Evolutionary conservation across 306 rosid species (phyloP).

Genomic region (Gastrolobium bilobum): DNA sequence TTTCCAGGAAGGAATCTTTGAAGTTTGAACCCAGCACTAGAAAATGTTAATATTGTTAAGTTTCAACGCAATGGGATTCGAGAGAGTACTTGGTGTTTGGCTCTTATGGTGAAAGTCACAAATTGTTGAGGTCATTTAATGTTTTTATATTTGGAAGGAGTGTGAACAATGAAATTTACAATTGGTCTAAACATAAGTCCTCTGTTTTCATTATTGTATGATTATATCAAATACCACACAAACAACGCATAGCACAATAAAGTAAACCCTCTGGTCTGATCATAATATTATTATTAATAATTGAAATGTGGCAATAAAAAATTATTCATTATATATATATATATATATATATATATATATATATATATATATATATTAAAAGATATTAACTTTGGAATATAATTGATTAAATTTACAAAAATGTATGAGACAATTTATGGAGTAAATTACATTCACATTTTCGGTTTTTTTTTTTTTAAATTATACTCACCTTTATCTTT

Average conservation of each 20-base stretch:
- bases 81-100: background rate
- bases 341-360: no score
- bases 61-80: background rate
- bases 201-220: background rate
- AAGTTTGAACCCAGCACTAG: background rate
- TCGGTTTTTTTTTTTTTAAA: no score
- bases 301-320: no score
- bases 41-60: background rate
- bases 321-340: no score
- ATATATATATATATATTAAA: no score
- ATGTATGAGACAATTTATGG: no score
- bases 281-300: no score
- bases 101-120: background rate
- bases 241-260: background rate
- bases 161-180: background rate
- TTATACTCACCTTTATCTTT: no score
- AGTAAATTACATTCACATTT: no score
- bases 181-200: background rate
- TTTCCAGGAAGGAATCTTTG: slow-evolving; percentile 7
- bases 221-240: background rate
- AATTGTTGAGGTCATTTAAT: background rate
- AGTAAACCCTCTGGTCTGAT: no score
- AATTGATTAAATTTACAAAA: no score
- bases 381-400: no score
- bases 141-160: background rate